Evolutionary conservation across 208 protist species (phyloP), one percentile per base, ranked within the genome.

Genomic region (Acanthamoeba sp.): DNA sequence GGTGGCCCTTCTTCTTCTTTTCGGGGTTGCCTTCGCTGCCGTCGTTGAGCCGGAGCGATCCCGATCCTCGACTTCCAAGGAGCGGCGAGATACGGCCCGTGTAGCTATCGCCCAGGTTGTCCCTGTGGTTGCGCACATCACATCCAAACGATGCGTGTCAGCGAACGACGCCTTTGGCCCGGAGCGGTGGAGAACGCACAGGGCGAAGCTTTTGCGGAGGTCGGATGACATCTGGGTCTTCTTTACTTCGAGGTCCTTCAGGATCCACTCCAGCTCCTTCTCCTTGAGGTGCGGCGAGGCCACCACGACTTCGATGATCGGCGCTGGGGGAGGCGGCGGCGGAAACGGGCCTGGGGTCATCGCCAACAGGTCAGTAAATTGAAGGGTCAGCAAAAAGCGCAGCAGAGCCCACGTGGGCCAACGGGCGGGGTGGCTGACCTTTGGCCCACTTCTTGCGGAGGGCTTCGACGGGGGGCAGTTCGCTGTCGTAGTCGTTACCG

Each of bases 1-100:
- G 76, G 29, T 85, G 76, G 27, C 76, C 76, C 42, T 85, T 85
- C 76, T 85, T 85, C 34, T 85, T 85, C 76, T 85, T 85, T 18
- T 59, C 42, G 9, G 42, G 4, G 32, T 18, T 38, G 2, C 20
- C 76, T 1, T n/a, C 42, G 4, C 34, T 45, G 27, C 29, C 42
- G 45, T 38, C 45, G 20, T 18, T 24, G n/a, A 85, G 24, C 1
- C 76, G 76, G 27, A 85, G 76, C 42, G 76, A 85, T 29, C 76
- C 76, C 34, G 69, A 78, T 18, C 76, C 45, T 32, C 76, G 40
- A n/a, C 45, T 85, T 3, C 76, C 40, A 10, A 40, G 10, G n/a
- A 85, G 38, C 5, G 76, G 76, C 45, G 76, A 85, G 22, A 85
- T 85, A 2, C 76, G 76, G 3, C 76, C 76, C n/a, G 16, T 24